phyloP scores from a whole-genome alignment of 768 basidiomycete genomes.

The Leccinellum luteum region DNA sequence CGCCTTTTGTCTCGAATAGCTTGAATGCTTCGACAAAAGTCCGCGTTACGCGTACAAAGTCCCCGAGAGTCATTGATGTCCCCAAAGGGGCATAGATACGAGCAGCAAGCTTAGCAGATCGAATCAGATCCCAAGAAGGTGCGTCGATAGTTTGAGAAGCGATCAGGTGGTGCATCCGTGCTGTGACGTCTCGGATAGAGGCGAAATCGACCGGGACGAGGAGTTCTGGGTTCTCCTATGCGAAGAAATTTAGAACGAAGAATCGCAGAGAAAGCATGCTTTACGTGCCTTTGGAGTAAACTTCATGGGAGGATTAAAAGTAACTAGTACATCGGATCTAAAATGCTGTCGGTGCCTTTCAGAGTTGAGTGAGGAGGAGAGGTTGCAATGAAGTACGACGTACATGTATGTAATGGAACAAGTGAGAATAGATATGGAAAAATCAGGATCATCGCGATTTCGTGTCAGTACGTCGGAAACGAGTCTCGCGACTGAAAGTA shows the following conservation, averaged over 20 bases:
- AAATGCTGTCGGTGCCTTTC: constrained; percentile 81
- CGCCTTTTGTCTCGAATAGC: constrained; percentile 29
- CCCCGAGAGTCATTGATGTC: constrained; percentile 79
- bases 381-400: constrained; percentile 7
- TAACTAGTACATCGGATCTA: constrained; percentile 83
- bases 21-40: constrained; percentile 79
- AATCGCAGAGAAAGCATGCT: not conserved
- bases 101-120: constrained; percentile 72
- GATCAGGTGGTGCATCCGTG: constrained; percentile 64
- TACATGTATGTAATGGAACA: constrained; percentile 85
- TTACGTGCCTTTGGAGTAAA: constrained; percentile 58
- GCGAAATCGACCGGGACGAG: constrained; percentile 63
- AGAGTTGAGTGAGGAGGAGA: not conserved
- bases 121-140: constrained; percentile 78
- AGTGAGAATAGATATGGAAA: constrained; percentile 69
- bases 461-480: constrained; percentile 74
- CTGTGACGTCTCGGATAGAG: constrained; percentile 58
- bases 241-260: constrained; percentile 1
- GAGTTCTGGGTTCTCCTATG: constrained; percentile 68
- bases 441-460: constrained; percentile 63
- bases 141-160: constrained; percentile 78
- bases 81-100: constrained; percentile 87
- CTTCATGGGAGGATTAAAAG: constrained; percentile 68
- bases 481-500: constrained; percentile 64
- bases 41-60: constrained; percentile 74